Percentiles rank a stretch among this genome's conserved stretches.
phyloP scores from a whole-genome alignment of 441 rosid genomes.

The Erodium chrysanthum region DNA sequence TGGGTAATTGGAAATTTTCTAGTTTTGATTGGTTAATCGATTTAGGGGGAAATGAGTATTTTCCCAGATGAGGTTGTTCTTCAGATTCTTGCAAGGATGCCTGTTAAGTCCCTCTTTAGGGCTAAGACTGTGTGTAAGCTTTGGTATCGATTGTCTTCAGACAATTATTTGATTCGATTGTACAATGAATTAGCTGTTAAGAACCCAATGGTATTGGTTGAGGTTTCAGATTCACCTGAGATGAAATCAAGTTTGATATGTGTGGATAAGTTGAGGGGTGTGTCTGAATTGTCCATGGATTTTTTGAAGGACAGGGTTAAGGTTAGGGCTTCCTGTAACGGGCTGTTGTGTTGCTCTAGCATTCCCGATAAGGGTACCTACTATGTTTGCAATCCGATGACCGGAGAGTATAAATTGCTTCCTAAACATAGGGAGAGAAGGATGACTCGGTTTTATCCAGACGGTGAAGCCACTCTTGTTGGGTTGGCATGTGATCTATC shows the following conservation, averaged over 20 bases:
- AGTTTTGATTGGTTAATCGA: constrained; percentile 21
- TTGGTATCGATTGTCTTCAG: constrained; percentile 52
- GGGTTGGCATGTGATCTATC: constrained; percentile 54
- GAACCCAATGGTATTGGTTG: constrained; percentile 47
- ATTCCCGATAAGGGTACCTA: constrained; percentile 65
- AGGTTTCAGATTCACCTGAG: constrained; percentile 44
- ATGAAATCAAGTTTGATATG: constrained; percentile 45
- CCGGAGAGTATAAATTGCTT: constrained; percentile 51
- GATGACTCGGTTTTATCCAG: constrained; percentile 64
- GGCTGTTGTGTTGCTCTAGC: constrained; percentile 72
- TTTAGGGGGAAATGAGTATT: constrained; percentile 25
- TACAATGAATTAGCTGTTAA: constrained; percentile 45
- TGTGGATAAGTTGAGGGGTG: constrained; percentile 55
- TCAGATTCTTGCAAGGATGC: constrained; percentile 66
- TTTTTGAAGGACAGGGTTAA: constrained; percentile 62
- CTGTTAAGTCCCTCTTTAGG: constrained; percentile 52
- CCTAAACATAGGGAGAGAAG: constrained; percentile 65
- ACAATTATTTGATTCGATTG: constrained; percentile 45
- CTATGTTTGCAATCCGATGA: constrained; percentile 75
- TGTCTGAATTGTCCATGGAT: constrained; percentile 53
- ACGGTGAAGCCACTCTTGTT: constrained; percentile 71
- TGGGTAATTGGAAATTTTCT: neutral
- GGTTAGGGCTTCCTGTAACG: constrained; percentile 73
- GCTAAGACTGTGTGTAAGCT: constrained; percentile 65
- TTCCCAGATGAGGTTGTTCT: constrained; percentile 64